Conservation (phyloP, 2,329 filamentous ascomycete genomes). For the Microdochium nivale region DNA sequence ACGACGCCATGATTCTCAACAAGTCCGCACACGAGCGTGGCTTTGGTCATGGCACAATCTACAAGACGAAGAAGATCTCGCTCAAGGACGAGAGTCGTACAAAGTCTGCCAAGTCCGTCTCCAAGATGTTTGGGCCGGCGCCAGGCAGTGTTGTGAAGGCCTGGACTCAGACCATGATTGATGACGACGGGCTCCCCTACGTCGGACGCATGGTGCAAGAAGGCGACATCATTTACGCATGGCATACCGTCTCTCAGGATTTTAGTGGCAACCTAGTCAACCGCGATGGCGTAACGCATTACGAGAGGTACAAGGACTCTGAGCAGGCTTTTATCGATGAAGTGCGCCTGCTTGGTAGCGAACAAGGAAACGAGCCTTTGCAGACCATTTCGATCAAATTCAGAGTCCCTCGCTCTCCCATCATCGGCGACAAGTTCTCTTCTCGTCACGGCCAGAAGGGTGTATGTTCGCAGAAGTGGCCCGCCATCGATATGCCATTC, state of each 20-base stretch:
- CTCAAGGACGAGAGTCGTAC: conserved; percentile 70
- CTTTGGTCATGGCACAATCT: conserved; percentile 92
- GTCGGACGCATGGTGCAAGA: conserved; percentile 71
- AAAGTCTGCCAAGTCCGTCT: conserved; percentile 59
- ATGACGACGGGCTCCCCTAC: conserved; percentile 78
- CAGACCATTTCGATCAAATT: conserved; percentile 91
- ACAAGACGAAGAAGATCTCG: conserved; percentile 91
- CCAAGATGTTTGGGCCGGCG: conserved; percentile 85
- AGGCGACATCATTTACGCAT: conserved; percentile 80
- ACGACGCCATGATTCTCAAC: conserved; percentile 99
- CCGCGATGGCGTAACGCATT: conserved; percentile 75
- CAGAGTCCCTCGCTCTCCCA: conserved; percentile 77
- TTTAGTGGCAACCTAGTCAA: conserved; percentile 73
- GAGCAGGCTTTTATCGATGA: conserved; percentile 88
- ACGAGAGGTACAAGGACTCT: conserved; percentile 88
- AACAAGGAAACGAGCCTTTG: conserved; percentile 72
- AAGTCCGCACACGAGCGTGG: conserved; percentile 94
- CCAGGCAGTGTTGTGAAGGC: conserved; percentile 66
- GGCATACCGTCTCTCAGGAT: conserved; percentile 79
- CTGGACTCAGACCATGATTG: conserved; percentile 62
- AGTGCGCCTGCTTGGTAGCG: conserved; percentile 80
- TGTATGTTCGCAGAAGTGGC: conserved; percentile 95
- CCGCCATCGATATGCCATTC: conserved; percentile 88
- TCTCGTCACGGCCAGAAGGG: conserved; percentile 98
- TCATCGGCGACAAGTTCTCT: conserved; percentile 98